Base-by-base conservation (phyloP, 2,329 filamentous ascomycete genomes). In the Mariannaea sp. region DNA sequence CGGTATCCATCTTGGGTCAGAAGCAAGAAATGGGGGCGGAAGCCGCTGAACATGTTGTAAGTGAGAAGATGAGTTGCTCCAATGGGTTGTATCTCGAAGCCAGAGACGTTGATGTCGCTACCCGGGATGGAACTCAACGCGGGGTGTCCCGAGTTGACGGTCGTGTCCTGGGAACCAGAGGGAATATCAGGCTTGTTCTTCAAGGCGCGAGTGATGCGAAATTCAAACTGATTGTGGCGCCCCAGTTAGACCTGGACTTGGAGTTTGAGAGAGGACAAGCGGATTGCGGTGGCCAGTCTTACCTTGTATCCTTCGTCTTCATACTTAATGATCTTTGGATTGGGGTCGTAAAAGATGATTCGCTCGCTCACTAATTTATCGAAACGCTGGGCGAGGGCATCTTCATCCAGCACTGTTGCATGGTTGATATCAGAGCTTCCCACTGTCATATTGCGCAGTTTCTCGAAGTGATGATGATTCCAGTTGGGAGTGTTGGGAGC, bases 1-100 rank as follows among this genome's bases (percentile, higher is more conserved):
- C 69, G 68, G 53, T 73, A 73, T 2, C 77, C 78, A 58, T 81
- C 74, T 4, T 66, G 54, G 1, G 79, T 80, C 49, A 81, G 64
- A 13, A 80, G 67, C 12, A 81, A 67, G 3, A 77, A 65, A 57
- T 80, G 78, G 3, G 78, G 77, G 7, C 74, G 62, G 52, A 76
- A 77, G 12, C 76, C 74, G 51, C 73, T 75, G 58, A 79, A 81
- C 49, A 77, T 75, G 64, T 82, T 82, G 52, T 77, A 64, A 2
- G 73, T 68, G 7, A 82, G 67, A 14, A 75, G 63, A 50, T 82
- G 78, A 0, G 76, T 75, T 9, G 17, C 48, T 14, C 73, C 74
- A 12, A 79, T 58, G 12, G 66, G 62, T 0, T 65, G 64, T 10
- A 81, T 61, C 13, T 76, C 72, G 36, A 76, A 72, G n/a, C 73